phyloP scores from a whole-genome alignment of 768 basidiomycete genomes.

The Suillus cothurnatus region DNA sequence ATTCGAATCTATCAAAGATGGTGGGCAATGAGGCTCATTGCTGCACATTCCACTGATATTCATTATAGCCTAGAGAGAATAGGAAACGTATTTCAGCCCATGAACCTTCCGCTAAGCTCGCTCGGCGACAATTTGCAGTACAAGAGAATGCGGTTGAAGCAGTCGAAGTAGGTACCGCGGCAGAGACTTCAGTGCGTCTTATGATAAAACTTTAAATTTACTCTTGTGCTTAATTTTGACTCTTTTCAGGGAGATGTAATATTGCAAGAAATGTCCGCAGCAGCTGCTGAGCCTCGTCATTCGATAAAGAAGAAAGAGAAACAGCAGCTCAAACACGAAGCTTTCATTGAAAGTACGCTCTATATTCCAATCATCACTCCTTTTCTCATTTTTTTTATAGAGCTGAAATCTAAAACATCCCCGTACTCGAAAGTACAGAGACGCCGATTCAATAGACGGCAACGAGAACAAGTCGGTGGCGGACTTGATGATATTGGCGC shows the following conservation, averaged over 20 bases:
- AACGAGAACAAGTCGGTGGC: constrained; percentile 57
- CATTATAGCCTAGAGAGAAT: constrained; percentile 35
- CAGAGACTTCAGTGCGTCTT: constrained; percentile 44
- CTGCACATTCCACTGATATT: constrained; percentile 15
- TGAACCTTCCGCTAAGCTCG: constrained; percentile 51
- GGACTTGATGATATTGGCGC: constrained; percentile 52
- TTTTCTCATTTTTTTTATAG: constrained; percentile 28
- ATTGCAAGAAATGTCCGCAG: constrained; percentile 36
- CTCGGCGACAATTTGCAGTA: constrained; percentile 50
- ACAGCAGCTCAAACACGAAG: constrained; percentile 62
- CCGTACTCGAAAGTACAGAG: constrained; percentile 75
- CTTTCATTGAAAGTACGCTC: constrained; percentile 63
- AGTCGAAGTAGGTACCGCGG: constrained; percentile 46
- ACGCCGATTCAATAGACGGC: constrained; percentile 71
- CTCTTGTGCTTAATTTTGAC: not conserved
- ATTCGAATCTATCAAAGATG: constrained; percentile 18
- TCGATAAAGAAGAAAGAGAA: constrained; percentile 66
- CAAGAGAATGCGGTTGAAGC: constrained; percentile 51
- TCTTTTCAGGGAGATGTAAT: not conserved
- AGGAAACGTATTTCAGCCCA: constrained; percentile 50
- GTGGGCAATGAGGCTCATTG: constrained; percentile 16
- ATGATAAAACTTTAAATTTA: not conserved
- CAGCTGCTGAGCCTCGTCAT: constrained; percentile 31
- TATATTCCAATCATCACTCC: not conserved
- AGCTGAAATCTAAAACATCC: constrained; percentile 48